phyloP scores from a whole-genome alignment of 331 rosid species.

The Malus hybrid region DNA sequence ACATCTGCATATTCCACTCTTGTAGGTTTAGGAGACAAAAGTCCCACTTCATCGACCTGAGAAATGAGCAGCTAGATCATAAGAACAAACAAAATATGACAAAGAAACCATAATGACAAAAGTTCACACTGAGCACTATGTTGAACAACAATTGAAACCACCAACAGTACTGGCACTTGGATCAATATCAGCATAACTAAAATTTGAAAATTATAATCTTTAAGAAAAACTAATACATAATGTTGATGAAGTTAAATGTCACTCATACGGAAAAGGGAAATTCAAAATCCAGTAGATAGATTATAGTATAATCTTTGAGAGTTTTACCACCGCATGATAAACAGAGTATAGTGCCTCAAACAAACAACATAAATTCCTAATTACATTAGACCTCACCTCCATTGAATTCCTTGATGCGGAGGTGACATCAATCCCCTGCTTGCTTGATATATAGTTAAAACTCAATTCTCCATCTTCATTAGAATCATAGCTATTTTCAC shows the following conservation, averaged over 20 bases:
- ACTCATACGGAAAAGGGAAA: background rate
- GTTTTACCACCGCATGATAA: background rate
- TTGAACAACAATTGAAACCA: background rate
- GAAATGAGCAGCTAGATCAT: constrained; percentile 14
- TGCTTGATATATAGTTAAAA: constrained; percentile 56
- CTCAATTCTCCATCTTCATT: constrained; percentile 62
- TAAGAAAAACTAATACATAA: background rate
- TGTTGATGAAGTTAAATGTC: background rate
- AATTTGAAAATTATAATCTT: background rate
- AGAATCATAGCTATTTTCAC: constrained; percentile 28
- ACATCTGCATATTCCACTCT: constrained; percentile 53
- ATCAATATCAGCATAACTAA: background rate
- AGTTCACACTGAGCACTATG: background rate
- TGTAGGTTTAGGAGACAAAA: constrained; percentile 33
- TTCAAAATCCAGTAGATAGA: background rate
- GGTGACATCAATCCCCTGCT: constrained; percentile 40
- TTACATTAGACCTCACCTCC: constrained; percentile 48
- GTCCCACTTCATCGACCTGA: constrained; percentile 61
- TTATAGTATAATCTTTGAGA: background rate
- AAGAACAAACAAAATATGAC: background rate
- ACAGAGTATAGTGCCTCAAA: background rate
- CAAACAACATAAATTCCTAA: constrained; percentile 4
- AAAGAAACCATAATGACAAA: background rate
- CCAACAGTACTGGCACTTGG: background rate
- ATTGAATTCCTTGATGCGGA: constrained; percentile 49